Evolutionary conservation across 192 early-diverging fungal species (phyloP).

Genomic region (Gryganskiella cystojenkinii): DNA sequence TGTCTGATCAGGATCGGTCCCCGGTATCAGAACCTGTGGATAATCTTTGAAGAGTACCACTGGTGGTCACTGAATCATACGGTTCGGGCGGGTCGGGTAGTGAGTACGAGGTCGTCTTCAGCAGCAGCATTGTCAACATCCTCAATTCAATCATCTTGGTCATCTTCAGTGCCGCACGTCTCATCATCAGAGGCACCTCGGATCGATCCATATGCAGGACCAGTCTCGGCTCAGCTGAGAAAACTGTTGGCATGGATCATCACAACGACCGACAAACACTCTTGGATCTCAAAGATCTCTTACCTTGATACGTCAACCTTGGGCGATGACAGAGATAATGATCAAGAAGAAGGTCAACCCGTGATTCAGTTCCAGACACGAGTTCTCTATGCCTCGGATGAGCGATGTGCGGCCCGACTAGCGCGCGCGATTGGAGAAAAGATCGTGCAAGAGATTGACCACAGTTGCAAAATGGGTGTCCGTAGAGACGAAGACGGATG

Average conservation of each 20-base stretch:
- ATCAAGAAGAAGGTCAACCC: background rate
- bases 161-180: background rate
- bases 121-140: background rate
- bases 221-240: conserved; percentile 12
- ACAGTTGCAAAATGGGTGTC: background rate
- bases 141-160: background rate
- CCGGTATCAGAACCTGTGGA: conserved; percentile 20
- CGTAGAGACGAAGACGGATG: conserved; percentile 30
- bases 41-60: conserved; percentile 33
- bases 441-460: conserved; percentile 9
- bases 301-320: background rate
- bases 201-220: conserved; percentile 27
- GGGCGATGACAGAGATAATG: background rate
- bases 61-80: background rate
- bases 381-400: conserved; percentile 29
- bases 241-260: conserved; percentile 19
- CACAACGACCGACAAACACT: background rate
- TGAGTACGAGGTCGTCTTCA: too few species aligned
- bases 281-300: conserved; percentile 10
- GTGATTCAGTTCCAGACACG: conserved; percentile 11
- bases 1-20: conserved; percentile 22
- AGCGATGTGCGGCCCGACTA: conserved; percentile 16
- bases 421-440: conserved; percentile 18
- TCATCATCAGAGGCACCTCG: background rate
- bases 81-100: too few species aligned